Percentiles rank a stretch among this genome's conserved stretches.
phyloP scores from a whole-genome alignment of 176 grass and related monocot species.

The Zea mays region DNA sequence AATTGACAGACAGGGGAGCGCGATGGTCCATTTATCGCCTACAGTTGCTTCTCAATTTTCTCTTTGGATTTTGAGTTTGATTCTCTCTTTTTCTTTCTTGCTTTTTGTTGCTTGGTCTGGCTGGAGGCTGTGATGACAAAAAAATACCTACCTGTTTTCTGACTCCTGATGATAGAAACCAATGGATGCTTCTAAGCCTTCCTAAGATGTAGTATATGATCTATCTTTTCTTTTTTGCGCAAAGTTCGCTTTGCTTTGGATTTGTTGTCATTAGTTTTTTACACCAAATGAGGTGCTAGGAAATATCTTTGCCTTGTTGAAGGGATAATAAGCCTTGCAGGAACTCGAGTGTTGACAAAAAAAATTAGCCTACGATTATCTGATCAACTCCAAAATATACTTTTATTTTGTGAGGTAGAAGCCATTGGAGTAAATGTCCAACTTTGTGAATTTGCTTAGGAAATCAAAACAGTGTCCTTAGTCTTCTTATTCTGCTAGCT shows the following conservation, averaged over 20 bases:
- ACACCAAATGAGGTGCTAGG: too few relatives aligned
- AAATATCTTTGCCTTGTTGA: too few relatives aligned
- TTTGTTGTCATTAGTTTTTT: not conserved
- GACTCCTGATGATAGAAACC: conserved; percentile 55
- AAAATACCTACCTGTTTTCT: conserved; percentile 72
- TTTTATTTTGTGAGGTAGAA: too few relatives aligned
- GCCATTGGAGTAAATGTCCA: too few relatives aligned
- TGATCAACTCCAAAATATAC: too few relatives aligned
- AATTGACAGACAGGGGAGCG: not conserved
- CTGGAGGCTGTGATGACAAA: conserved; percentile 47
- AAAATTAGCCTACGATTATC: too few relatives aligned
- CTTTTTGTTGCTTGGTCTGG: not conserved
- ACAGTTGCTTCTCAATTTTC: not conserved
- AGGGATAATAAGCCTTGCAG: too few relatives aligned
- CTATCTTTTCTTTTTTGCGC: not conserved
- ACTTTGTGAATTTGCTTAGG: too few relatives aligned
- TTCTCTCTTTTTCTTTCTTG: not conserved
- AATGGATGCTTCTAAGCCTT: conserved; percentile 71
- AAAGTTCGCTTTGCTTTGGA: not conserved
- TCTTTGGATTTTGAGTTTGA: not conserved
- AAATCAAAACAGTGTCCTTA: too few relatives aligned
- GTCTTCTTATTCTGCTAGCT: too few relatives aligned
- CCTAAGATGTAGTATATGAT: not conserved
- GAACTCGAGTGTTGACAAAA: too few relatives aligned
- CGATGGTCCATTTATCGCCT: not conserved